Conservation (phyloP, 768 basidiomycete species). For the Suillus fuscotomentosus region DNA sequence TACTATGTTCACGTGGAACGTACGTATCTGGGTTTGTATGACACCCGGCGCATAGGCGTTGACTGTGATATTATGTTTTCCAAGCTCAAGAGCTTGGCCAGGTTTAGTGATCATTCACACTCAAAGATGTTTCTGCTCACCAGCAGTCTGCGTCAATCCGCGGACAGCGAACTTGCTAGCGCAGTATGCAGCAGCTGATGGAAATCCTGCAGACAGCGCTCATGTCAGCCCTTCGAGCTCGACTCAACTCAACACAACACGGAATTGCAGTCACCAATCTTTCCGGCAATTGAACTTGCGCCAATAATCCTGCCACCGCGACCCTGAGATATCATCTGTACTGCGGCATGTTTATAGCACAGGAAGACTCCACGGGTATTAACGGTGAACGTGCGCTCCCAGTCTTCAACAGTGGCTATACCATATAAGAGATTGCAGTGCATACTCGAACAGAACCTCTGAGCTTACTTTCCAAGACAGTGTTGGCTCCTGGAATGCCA, state of each 20-base stretch:
- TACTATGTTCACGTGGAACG: slow-evolving; percentile 3
- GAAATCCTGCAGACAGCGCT: slow-evolving; percentile 3
- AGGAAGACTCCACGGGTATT: slow-evolving; percentile 32
- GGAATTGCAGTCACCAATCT: slow-evolving; percentile 1
- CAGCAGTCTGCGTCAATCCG: slow-evolving; percentile 22
- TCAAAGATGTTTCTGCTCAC: slow-evolving; percentile 15
- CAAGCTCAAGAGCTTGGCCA: slow-evolving; percentile 35
- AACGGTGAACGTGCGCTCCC: slow-evolving; percentile 25
- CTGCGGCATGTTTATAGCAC: slow-evolving; percentile 21
- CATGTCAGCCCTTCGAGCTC: background rate
- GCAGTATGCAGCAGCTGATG: slow-evolving; percentile 11
- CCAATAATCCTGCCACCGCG: slow-evolving; percentile 11
- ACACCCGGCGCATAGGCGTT: slow-evolving; percentile 36
- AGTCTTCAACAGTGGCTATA: slow-evolving; percentile 20
- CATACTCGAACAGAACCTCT: background rate
- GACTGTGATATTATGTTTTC: slow-evolving; percentile 37
- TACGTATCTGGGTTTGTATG: slow-evolving; percentile 9
- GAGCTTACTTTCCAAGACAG: background rate
- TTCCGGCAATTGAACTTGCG: slow-evolving; percentile 1
- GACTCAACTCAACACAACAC: background rate
- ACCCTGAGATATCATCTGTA: slow-evolving; percentile 15
- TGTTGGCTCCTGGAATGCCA: slow-evolving; percentile 9
- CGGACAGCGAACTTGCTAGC: slow-evolving; percentile 22
- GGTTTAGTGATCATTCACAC: background rate
- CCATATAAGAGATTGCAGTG: background rate